Base-by-base conservation (phyloP, 805 yeast genomes). In the Hanseniaspora occidentalis region DNA sequence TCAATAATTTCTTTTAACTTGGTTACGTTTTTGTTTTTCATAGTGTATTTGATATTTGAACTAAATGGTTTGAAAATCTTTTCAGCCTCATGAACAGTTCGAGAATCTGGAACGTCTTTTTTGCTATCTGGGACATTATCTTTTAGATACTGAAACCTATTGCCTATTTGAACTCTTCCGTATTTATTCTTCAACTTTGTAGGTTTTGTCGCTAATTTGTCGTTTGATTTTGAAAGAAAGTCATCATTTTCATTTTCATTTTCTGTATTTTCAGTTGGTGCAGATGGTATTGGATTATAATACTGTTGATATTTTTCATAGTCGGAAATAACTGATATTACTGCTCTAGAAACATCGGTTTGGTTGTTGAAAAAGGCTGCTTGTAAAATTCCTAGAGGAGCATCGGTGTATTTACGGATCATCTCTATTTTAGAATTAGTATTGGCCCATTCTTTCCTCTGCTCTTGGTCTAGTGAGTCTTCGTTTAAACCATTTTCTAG, bases 161-260 rank as follows among this genome's bases (percentile, higher is more conserved):
- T 45, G 4, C 52, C 50, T 26, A 61, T 47, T 41, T 63, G 71
- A 4, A 65, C 70, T 35, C 64, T 47, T 2, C 67, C 64, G 5
- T 61, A 57, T 9, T 29, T 26, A 20, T 47, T 49, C 16, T n/a
- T n/a, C n/a, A n/a, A n/a, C n/a, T n/a, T n/a, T n/a, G n/a, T n/a
- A n/a, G n/a, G n/a, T n/a, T n/a, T n/a, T n/a, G n/a, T n/a, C n/a
- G n/a, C n/a, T n/a, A n/a, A 41, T 26, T 16, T 20, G 26, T 7
- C 45, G 35, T 35, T 41, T 42, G 29, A n/a, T 2, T 52, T 44
- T 43, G 60, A 58, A 25, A 50, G 49, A 24, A 58, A 52, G 22
- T 61, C 51, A 36, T 53, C 60, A 14, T 50, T 44, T 11, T 44
- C 47, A 0, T 57, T 61, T 1, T 39, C 34, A 1, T 36, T 40